Percentiles rank a stretch among this genome's conserved stretches.
phyloP scores from a whole-genome alignment of 129 eudicot genomes.

The Flaveria ramosissima region DNA sequence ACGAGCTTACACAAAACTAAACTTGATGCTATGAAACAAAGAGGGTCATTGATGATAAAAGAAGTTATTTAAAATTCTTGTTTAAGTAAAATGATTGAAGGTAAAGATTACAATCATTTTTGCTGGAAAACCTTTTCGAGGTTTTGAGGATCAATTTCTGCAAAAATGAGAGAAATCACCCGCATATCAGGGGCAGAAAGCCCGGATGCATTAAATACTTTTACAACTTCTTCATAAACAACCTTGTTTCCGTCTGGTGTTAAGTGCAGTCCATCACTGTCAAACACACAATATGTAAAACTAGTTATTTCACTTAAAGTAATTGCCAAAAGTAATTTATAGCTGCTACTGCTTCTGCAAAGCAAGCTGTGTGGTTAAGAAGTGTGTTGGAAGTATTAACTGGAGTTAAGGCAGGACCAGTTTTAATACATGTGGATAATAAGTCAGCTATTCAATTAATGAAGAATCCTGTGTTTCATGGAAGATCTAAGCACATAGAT shows the following conservation, averaged over 20 bases:
- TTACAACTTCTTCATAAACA: conserved; percentile 56
- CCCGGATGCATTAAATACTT: conserved; percentile 48
- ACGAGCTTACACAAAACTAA: too few species aligned
- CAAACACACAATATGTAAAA: conserved; percentile 19
- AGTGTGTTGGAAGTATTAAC: too few species aligned
- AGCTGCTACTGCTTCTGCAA: too few species aligned
- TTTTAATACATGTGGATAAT: too few species aligned
- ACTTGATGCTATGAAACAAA: not conserved
- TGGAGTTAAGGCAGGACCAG: too few species aligned
- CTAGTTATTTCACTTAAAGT: not conserved
- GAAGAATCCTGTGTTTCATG: too few species aligned
- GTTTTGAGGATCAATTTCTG: conserved; percentile 55
- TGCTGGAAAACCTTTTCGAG: conserved; percentile 65
- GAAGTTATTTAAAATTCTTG: not conserved
- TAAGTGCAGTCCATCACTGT: conserved; percentile 86
- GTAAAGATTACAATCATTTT: conserved; percentile 34
- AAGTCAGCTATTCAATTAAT: too few species aligned
- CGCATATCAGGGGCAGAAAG: conserved; percentile 58
- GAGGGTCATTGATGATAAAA: not conserved
- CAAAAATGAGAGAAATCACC: conserved; percentile 77
- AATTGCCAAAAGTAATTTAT: not conserved
- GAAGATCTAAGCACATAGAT: too few species aligned
- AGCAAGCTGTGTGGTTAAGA: too few species aligned
- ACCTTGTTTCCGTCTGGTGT: conserved; percentile 77
- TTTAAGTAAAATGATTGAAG: not conserved